These are phyloP conservation scores for Tremella fuciformis DNA, from an alignment of 768 basidiomycete genomes.

Conservation along the genomic window DNA sequence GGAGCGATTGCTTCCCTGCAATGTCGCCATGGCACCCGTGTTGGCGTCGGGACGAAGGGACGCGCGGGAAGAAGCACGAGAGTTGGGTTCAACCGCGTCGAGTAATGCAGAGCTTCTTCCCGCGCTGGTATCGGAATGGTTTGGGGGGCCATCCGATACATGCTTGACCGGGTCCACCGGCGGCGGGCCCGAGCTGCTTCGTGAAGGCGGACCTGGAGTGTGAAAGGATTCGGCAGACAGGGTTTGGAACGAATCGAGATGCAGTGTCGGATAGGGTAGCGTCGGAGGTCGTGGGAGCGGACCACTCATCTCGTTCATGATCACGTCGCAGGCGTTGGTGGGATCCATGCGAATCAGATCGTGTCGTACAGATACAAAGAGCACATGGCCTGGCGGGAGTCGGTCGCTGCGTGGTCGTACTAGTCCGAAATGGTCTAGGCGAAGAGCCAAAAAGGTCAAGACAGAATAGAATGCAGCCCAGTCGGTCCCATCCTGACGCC, in stretches of 20 bases:
- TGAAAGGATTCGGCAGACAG: constrained; percentile 22
- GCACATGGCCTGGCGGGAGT: neutral
- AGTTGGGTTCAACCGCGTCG: neutral
- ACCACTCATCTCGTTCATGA: neutral
- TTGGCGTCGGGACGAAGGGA: constrained; percentile 14
- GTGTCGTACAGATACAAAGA: neutral
- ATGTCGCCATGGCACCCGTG: neutral
- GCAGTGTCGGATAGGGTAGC: constrained; percentile 31
- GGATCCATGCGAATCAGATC: neutral
- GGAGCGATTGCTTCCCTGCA: constrained; percentile 1
- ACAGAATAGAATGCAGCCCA: no score
- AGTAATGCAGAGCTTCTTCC: neutral
- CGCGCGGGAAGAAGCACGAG: neutral
- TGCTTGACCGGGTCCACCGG: no score
- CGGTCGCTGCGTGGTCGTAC: no score
- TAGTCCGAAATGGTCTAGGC: no score
- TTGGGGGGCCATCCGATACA: no score
- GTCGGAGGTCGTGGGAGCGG: constrained; percentile 28
- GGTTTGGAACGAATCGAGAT: constrained; percentile 37
- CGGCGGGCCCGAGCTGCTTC: neutral
- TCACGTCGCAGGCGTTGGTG: neutral
- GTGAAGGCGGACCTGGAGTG: constrained; percentile 6
- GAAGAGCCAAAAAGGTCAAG: no score
- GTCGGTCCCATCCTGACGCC: no score
- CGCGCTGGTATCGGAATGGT: neutral